Base-by-base conservation (phyloP, 2,329 filamentous ascomycete genomes). In the Thielaviopsis euricoi region DNA sequence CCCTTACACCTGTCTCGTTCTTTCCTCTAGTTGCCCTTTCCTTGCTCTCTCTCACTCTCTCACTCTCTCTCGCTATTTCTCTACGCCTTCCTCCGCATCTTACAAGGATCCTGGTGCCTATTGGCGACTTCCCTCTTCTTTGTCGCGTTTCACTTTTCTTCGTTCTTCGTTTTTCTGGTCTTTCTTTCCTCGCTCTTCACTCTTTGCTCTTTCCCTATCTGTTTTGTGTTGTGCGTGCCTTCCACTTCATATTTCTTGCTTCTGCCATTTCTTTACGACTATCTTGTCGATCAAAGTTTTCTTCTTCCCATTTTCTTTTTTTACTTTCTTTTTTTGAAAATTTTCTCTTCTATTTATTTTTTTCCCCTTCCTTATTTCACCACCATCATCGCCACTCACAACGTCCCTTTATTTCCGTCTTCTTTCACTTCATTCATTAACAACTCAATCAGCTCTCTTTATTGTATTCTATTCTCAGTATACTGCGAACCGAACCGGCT, bases 61-160 rank as follows among this genome's bases (percentile, higher is more conserved):
- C n/a, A 29, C 22, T 37, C 21, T 51, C 10, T 33, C 52, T 37
- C 29, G 13, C 22, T 26, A n/a, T n/a, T n/a, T n/a, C n/a, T 37
- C 21, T 54, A 15, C 17, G 19, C 29, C 21, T 53, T 53, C 12
- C 19, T 37, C 29, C 29, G 29, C 29, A 33, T 33, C 29, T 33
- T 33, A 10, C 29, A 33, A 33, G 29, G 29, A 33, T 33, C 29
- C 29, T 33, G 29, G 29, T 33, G 29, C 29, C 29, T 33, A 33
- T 33, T 33, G 29, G 29, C 29, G 7, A 33, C 29, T 33, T 33
- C 29, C 29, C 29, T 33, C 29, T 33, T 37, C 52, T 33, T 46
- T 54, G 52, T 37, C 52, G 52, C 52, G 52, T 54, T 54, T 54
- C 52, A 54, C 23, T 37, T 54, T 54, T 54, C 43, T 43, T n/a